Conservation (phyloP, 2,329 filamentous ascomycete genomes). For the Fonsecaea erecta region DNA sequence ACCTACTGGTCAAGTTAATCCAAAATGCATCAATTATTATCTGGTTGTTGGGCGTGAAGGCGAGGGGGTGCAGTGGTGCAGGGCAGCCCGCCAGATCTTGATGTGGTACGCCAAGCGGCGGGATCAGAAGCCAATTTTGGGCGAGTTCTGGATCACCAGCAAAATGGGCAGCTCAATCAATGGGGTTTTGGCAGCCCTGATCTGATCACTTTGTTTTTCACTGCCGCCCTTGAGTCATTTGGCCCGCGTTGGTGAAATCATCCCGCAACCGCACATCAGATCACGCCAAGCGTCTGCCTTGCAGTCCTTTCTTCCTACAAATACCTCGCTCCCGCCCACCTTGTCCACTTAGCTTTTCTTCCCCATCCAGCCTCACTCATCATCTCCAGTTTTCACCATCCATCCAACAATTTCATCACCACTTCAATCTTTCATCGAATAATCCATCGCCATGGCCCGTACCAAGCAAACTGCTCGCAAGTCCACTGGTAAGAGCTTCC, state of each 20-base stretch:
- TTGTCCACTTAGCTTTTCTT: constrained; percentile 12
- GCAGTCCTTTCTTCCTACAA: constrained; percentile 34
- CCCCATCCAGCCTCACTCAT: constrained; percentile 33
- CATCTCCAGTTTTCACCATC: constrained; percentile 32
- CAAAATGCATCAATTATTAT: constrained; percentile 24
- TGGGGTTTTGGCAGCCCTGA: constrained; percentile 26
- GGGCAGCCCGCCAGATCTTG: constrained; percentile 21
- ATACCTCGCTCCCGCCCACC: constrained; percentile 28
- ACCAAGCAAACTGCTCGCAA: constrained; percentile 60
- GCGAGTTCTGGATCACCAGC: constrained; percentile 31
- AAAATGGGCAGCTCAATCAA: constrained; percentile 19
- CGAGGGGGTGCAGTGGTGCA: constrained; percentile 6
- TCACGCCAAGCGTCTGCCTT: constrained; percentile 37
- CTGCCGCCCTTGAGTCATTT: constrained; percentile 20
- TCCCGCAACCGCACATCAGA: constrained; percentile 19
- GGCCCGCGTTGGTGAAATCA: constrained; percentile 27
- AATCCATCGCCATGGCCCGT: constrained; percentile 51
- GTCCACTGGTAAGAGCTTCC: constrained; percentile 40
- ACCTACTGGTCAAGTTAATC: constrained; percentile 22
- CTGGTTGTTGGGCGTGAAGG: constrained; percentile 8
- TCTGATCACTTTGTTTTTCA: constrained; percentile 32
- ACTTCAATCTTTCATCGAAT: constrained; percentile 32
- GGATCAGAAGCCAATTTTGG: constrained; percentile 28
- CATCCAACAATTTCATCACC: constrained; percentile 44
- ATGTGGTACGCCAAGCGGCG: constrained; percentile 35